Percentiles rank a stretch among this genome's conserved stretches.
These are phyloP conservation scores for Naegleria lovaniensis DNA, from an alignment of 208 protist species.

Conservation along the genomic window DNA sequence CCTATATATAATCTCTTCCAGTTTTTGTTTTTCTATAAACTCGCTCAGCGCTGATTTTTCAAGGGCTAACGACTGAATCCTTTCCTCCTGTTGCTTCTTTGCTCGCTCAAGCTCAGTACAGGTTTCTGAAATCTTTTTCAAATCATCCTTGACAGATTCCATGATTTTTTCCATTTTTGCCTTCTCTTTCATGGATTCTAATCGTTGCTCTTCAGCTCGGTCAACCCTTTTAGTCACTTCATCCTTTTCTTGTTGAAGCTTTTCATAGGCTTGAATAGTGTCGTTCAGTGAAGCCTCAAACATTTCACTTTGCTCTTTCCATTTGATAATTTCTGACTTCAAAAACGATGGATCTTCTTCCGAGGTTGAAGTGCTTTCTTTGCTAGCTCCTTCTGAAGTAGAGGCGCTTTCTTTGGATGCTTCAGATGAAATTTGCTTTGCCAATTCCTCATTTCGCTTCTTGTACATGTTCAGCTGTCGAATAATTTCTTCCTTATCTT, in stretches of 20 bases:
- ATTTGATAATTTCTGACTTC: background rate
- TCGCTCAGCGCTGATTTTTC: background rate
- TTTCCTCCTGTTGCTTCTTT: background rate
- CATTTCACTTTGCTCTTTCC: slow-evolving; percentile 4
- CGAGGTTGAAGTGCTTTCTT: background rate
- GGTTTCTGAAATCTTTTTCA: background rate
- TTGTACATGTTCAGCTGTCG: background rate
- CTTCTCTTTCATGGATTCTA: background rate
- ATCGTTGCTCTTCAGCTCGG: background rate
- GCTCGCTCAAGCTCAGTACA: background rate
- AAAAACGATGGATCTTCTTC: background rate
- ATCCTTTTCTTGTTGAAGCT: slow-evolving; percentile 11
- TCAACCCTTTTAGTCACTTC: background rate
- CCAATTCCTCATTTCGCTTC: background rate
- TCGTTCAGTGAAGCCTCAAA: background rate
- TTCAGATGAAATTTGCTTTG: background rate
- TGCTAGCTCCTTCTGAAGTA: background rate
- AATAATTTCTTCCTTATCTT: background rate
- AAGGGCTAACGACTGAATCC: background rate
- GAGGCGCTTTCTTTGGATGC: background rate
- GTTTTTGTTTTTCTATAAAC: background rate
- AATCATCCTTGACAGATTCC: background rate
- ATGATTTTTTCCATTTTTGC: background rate
- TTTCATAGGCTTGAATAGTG: background rate
- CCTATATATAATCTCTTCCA: background rate